Evolutionary conservation across 1,284 basidiomycete species (phyloP).

Genomic region (Cystobasidium pallidum): DNA sequence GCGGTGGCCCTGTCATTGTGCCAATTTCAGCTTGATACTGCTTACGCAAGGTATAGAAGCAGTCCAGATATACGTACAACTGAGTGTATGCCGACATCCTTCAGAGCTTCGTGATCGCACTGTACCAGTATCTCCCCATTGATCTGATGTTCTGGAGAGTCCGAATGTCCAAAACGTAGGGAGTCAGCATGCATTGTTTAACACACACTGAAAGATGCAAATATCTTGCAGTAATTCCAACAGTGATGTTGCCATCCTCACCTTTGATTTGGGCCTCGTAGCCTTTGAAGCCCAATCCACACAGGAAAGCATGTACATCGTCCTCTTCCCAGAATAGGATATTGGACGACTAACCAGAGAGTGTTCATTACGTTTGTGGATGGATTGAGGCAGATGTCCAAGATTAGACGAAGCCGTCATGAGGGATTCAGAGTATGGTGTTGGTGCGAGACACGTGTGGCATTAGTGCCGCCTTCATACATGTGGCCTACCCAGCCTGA

Average conservation of each 20-base stretch:
- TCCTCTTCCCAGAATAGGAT: slow-evolving; percentile 80
- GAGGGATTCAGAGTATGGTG: too few relatives aligned
- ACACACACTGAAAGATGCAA: too few relatives aligned
- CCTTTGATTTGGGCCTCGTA: slow-evolving; percentile 66
- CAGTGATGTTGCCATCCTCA: slow-evolving; percentile 47
- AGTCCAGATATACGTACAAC: slow-evolving; percentile 57
- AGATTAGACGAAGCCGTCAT: too few relatives aligned
- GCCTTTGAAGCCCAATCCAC: slow-evolving; percentile 73
- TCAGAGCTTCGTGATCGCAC: slow-evolving; percentile 77
- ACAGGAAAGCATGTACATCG: slow-evolving; percentile 75
- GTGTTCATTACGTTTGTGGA: too few relatives aligned
- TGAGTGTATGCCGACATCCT: slow-evolving; percentile 78
- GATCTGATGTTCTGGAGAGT: slow-evolving; percentile 75
- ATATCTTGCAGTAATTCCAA: too few relatives aligned
- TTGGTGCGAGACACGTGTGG: neutral
- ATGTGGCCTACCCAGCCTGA: neutral
- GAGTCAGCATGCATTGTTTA: slow-evolving; percentile 21
- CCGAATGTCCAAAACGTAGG: slow-evolving; percentile 14
- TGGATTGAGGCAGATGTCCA: too few relatives aligned
- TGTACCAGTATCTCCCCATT: slow-evolving; percentile 82
- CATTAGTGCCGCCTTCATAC: neutral
- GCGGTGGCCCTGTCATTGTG: slow-evolving; percentile 66
- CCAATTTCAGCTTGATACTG: neutral
- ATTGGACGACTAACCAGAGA: slow-evolving; percentile 15
- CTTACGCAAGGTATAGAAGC: neutral